These are phyloP conservation scores for Rhodomyrtus psidioides DNA, from an alignment of 441 rosid species.

Conservation along the genomic window DNA sequence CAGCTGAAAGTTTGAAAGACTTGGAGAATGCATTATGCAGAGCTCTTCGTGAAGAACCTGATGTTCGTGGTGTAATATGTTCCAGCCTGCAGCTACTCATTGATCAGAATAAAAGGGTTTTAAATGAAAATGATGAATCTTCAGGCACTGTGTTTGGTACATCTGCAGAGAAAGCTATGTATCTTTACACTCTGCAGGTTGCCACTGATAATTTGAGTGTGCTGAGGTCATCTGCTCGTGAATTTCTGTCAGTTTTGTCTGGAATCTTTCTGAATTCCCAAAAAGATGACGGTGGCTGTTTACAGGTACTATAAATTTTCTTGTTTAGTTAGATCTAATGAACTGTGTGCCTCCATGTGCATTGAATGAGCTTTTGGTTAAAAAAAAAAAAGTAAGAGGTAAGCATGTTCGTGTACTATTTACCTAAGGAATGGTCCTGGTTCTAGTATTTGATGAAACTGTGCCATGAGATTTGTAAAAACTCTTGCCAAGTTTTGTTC, in stretches of 20 bases:
- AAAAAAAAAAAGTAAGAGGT: neutral
- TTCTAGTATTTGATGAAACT: neutral
- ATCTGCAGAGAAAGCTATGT: constrained; percentile 41
- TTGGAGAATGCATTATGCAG: constrained; percentile 36
- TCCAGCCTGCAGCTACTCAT: constrained; percentile 64
- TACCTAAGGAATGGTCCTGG: neutral
- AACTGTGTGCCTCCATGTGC: neutral
- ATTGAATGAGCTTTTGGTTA: neutral
- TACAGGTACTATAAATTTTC: constrained; percentile 49
- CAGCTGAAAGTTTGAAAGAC: constrained; percentile 65
- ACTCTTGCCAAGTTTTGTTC: constrained; percentile 1
- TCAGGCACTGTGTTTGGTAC: constrained; percentile 25
- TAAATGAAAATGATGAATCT: constrained; percentile 29
- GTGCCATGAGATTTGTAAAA: neutral
- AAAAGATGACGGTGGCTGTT: constrained; percentile 80
- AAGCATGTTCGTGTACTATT: neutral
- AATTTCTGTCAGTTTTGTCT: constrained; percentile 51
- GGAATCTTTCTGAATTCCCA: constrained; percentile 53
- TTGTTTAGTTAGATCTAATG: neutral
- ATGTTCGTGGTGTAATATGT: constrained; percentile 67
- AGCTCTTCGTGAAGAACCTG: constrained; percentile 54
- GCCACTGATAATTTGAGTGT: constrained; percentile 54
- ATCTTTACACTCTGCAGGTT: constrained; percentile 44
- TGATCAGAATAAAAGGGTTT: constrained; percentile 56
- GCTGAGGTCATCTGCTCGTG: constrained; percentile 48